Percentiles rank a stretch among this genome's conserved stretches.
These are phyloP conservation scores for Trypanosoma mega DNA, from an alignment of 208 protist genomes.

Conservation along the genomic window DNA sequence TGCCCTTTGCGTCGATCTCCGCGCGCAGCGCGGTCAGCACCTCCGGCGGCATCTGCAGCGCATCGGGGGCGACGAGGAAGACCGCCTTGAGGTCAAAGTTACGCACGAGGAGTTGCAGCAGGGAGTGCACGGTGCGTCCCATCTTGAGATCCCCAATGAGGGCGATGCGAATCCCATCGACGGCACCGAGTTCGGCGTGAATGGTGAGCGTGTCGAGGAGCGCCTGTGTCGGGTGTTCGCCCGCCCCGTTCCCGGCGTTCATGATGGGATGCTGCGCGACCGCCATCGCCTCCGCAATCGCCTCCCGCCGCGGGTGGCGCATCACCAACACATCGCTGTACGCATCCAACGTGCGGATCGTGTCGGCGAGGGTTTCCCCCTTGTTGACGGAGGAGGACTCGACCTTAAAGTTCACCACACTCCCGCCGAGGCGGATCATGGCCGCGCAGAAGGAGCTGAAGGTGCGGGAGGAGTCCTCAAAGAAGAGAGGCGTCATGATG, in stretches of 20 bases:
- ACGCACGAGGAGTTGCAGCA: conserved; percentile 89
- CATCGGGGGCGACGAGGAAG: conserved; percentile 88
- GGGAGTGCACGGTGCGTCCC: conserved; percentile 97
- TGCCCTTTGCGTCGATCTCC: conserved; percentile 43
- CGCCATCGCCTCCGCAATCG: conserved; percentile 66
- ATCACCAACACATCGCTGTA: conserved; percentile 97
- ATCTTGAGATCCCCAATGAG: conserved; percentile 97
- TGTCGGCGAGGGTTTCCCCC: conserved; percentile 85
- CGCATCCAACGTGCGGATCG: conserved; percentile 71
- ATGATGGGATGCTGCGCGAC: conserved; percentile 87
- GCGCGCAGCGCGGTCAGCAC: conserved; percentile 61
- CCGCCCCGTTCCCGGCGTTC: conserved; percentile 97
- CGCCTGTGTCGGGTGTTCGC: conserved; percentile 98
- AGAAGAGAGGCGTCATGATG: conserved; percentile 88
- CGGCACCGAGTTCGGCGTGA: conserved; percentile 87
- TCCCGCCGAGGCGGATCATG: conserved; percentile 81
- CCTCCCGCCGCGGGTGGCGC: conserved; percentile 92
- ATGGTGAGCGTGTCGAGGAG: conserved; percentile 98
- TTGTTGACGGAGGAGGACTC: conserved; percentile 82
- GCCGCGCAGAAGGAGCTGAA: conserved; percentile 79
- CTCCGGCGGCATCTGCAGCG: conserved; percentile 88
- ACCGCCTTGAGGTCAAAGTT: conserved; percentile 86
- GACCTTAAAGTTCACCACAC: conserved; percentile 80
- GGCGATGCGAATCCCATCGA: conserved; percentile 93
- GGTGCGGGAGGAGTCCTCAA: conserved; percentile 82